Conservation (phyloP, 768 basidiomycete genomes). For the Mycena galericulata region DNA sequence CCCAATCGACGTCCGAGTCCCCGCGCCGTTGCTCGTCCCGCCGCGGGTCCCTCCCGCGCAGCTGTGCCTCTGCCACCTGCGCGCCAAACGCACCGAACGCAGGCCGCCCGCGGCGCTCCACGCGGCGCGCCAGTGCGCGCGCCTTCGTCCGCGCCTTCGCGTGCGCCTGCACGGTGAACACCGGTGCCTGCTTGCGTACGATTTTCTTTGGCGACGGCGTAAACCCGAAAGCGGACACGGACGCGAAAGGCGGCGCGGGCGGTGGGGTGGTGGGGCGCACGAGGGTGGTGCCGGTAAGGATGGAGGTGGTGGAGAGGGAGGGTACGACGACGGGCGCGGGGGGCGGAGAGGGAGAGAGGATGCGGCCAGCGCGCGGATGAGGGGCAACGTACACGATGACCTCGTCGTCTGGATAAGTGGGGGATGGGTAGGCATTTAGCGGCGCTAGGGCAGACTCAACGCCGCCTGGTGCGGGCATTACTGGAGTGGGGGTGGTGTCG, state of each 20-base stretch:
- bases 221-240: conserved; percentile 50
- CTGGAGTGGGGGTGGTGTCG: conserved; percentile 48
- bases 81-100: conserved; percentile 66
- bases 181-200: conserved; percentile 45
- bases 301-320: conserved; percentile 31
- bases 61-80: conserved; percentile 63
- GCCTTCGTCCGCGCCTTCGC: conserved; percentile 41
- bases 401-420: conserved; percentile 64
- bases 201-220: conserved; percentile 37
- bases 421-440: conserved; percentile 17
- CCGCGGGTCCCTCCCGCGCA: conserved; percentile 56
- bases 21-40: conserved; percentile 66
- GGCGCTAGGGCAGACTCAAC: conserved; percentile 35
- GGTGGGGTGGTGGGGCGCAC: background rate
- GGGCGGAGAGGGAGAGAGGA: conserved; percentile 26
- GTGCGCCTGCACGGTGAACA: conserved; percentile 41
- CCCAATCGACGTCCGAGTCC: conserved; percentile 81
- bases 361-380: conserved; percentile 61
- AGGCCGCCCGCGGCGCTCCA: conserved; percentile 41
- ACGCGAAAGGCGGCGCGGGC: conserved; percentile 38
- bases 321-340: conserved; percentile 4
- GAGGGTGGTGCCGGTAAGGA: conserved; percentile 44
- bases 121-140: conserved; percentile 39
- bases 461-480: conserved; percentile 30
- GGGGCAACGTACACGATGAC: conserved; percentile 84